Base-by-base conservation (phyloP, 805 yeast species). In the Nakazawaea laoshanensis region DNA sequence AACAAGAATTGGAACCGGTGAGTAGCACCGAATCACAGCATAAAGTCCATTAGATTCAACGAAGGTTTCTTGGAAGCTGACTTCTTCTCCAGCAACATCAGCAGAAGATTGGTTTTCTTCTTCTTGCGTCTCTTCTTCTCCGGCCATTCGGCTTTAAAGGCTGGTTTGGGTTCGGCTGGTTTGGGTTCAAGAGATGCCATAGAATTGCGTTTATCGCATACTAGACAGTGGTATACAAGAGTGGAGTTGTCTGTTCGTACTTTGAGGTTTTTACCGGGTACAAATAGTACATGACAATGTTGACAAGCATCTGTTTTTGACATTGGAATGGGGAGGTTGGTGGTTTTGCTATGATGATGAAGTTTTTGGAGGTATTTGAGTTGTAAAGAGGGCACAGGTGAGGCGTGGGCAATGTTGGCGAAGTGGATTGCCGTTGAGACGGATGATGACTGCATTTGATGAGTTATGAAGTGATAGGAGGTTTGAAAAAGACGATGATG, bases 21-120 rank as follows among this genome's bases (percentile, higher is more conserved):
- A 24, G 26, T n/a, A 24, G 26, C 13, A 8, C 26, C 8, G 13
- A 6, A 7, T 24, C 12, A 7, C 8, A 7, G 26, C 53, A 50
- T 45, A 37, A 52, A 46, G 25, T 49, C 52, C 43, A 51, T 48
- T 33, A 52, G 36, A 39, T 45, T 48, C 33, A 49, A 38, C 16
- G 35, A 34, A 13, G 23, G 19, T 12, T 30, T 36, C 19, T 39
- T 35, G 6, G 40, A 44, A 36, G 47, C 44, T 29, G 37, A 30
- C 21, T 38, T 32, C 35, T 36, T 36, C 23, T 36, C 27, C 15
- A 15, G 23, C 27, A 31, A 27, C 16, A 55, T 30, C 33, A 52
- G 19, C 22, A 29, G 32, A 27, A 55, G 40, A 24, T 46, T 47
- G 25, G 43, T 47, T 43, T 40, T 44, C 31, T 47, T 43, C 41